phyloP scores from a whole-genome alignment of 1,139 yeast genomes.

The Candida neerlandica region DNA sequence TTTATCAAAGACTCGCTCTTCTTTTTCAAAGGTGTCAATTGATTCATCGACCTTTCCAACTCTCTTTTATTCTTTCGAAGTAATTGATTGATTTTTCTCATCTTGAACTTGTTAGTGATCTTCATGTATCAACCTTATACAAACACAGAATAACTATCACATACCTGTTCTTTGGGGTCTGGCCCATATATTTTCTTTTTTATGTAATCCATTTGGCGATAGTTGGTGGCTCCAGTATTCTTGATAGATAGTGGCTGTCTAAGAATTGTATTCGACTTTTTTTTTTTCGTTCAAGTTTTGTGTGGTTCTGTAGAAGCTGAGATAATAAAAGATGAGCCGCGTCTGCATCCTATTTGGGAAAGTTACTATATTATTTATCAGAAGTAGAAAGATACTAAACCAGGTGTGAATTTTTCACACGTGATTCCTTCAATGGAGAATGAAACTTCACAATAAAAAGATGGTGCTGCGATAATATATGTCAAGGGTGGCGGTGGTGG shows the following conservation, averaged over 20 bases:
- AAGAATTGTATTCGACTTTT: neutral
- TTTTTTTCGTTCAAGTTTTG: slow-evolving; percentile 4
- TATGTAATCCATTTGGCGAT: slow-evolving; percentile 58
- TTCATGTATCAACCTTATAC: neutral
- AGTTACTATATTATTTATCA: neutral
- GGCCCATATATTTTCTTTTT: slow-evolving; percentile 94
- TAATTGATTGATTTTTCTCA: slow-evolving; percentile 78
- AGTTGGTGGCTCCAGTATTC: neutral
- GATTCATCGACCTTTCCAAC: slow-evolving; percentile 73
- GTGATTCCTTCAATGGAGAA: too few species aligned
- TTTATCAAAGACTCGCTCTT: slow-evolving; percentile 79
- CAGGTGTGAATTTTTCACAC: too few species aligned
- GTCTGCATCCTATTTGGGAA: neutral
- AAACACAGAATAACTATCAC: slow-evolving; percentile 20
- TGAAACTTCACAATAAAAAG: too few species aligned
- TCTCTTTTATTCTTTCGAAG: slow-evolving; percentile 85
- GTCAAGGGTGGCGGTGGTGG: neutral
- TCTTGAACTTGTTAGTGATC: slow-evolving; percentile 40
- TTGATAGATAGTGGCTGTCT: neutral
- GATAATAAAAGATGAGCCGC: neutral
- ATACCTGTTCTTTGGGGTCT: slow-evolving; percentile 85
- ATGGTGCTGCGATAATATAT: neutral
- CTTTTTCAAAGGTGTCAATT: slow-evolving; percentile 61
- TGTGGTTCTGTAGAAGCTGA: neutral
- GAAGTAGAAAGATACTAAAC: neutral